phyloP scores from a whole-genome alignment of 2,329 filamentous ascomycete genomes.

The Trichophyton rubrum region DNA sequence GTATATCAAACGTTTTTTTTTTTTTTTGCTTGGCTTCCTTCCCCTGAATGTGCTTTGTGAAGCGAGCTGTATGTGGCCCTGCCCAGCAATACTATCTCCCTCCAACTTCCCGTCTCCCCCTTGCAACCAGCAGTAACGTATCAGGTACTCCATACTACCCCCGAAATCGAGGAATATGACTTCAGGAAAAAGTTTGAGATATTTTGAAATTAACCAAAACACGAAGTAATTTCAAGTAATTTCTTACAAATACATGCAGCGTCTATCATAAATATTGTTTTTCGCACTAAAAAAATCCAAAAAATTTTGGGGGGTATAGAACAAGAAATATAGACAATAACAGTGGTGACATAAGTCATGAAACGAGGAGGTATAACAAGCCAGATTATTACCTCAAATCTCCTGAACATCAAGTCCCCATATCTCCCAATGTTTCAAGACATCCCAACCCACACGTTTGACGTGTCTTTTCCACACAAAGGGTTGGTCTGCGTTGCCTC shows the following conservation, averaged over 20 bases:
- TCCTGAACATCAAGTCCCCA: constrained; percentile 34
- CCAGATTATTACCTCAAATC: constrained; percentile 13
- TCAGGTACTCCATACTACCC: no score
- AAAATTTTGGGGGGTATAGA: neutral
- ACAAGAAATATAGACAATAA: neutral
- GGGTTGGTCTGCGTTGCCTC: neutral
- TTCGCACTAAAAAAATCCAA: neutral
- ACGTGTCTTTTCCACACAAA: constrained; percentile 23
- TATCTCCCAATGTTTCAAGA: constrained; percentile 32
- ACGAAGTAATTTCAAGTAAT: no score
- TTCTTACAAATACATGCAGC: no score
- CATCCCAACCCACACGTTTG: constrained; percentile 29
- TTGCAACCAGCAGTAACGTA: no score
- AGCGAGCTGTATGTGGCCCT: neutral
- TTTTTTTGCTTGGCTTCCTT: neutral
- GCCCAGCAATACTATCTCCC: neutral
- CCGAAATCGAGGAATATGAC: no score
- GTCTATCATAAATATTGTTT: neutral
- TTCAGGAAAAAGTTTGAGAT: no score
- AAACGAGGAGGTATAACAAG: neutral
- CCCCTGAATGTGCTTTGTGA: neutral
- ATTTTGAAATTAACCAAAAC: no score
- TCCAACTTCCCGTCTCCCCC: no score
- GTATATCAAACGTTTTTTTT: neutral
- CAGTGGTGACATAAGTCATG: neutral